Evolutionary conservation across 1,139 yeast species (phyloP), one percentile per base, ranked within the genome.

Genomic region (Arxiozyma bovina): DNA sequence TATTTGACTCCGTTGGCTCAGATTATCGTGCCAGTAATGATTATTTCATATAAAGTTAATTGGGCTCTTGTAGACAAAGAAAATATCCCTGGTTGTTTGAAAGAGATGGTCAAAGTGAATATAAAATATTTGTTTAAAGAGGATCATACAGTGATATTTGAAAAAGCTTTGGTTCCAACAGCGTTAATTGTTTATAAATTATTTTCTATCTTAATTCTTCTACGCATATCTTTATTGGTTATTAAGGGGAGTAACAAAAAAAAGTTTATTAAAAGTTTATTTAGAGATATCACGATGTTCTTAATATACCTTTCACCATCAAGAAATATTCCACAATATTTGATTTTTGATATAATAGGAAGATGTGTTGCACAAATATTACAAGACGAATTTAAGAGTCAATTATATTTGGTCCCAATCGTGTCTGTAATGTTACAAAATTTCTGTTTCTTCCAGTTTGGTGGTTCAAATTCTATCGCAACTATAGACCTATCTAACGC

Each of bases 401-500:
- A 59, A 43, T 50, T 55, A 18, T 53, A 53, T n/a, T 27, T 60
- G 18, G 50, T 57, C 5, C 48, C 67, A 4, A 44, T 68, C 0
- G 52, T 65, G 0, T 63, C 69, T 1, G 54, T 74, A 11, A 55
- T 79, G 8, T 63, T 88, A 50, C 95, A 90, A 66, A 84, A 88
- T 61, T 74, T 89, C 50, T 74, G 93, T 0, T 93, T 91, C 66
- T 93, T 88, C 72, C 87, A 89, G 15, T 78, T 86, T 71, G 98
- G 98, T 0, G 89, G 88, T 54, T 90, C 98, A 0, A 93, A 93
- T 65, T 90, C 96, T 51, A 77, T 93, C 61, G 94, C 97, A 0
- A 86, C 97, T 0, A 83, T 93, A 25, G 97, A 93, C 63, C 75
- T 93, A 34, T 82, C 96, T 0, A 90, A 93, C 67, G 91, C 97